These are phyloP conservation scores for Backusella morwellensis DNA, from an alignment of 192 early-diverging fungal genomes.

Conservation along the genomic window DNA sequence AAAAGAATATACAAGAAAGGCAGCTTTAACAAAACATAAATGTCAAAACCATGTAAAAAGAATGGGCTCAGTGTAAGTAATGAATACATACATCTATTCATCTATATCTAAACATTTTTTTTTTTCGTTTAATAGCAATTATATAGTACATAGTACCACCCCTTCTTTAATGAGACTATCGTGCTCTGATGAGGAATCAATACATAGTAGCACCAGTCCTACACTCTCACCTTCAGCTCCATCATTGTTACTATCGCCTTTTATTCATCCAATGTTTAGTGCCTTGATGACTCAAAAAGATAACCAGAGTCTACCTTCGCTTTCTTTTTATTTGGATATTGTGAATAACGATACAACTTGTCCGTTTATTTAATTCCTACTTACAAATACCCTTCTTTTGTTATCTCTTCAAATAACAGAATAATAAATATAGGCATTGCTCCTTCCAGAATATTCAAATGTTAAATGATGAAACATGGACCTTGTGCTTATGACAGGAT, in stretches of 20 bases:
- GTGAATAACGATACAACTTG: not conserved
- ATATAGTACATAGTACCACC: not conserved
- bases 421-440: too few species aligned
- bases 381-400: not conserved
- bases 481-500: too few species aligned
- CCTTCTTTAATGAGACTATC: not conserved
- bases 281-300: not conserved
- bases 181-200: not conserved
- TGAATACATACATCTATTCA: not conserved
- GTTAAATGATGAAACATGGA: too few species aligned
- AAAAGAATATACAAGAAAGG: slow-evolving; percentile 74
- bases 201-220: not conserved
- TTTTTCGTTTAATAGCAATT: not conserved
- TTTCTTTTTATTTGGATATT: not conserved
- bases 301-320: not conserved
- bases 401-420: not conserved
- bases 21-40: slow-evolving; percentile 69
- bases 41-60: not conserved
- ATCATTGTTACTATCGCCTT: not conserved
- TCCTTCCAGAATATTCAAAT: too few species aligned
- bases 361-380: not conserved
- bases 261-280: not conserved
- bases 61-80: not conserved
- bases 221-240: not conserved
- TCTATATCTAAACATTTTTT: not conserved